phyloP scores from a whole-genome alignment of 1,284 basidiomycete genomes.

The Ganoderma meredithae region DNA sequence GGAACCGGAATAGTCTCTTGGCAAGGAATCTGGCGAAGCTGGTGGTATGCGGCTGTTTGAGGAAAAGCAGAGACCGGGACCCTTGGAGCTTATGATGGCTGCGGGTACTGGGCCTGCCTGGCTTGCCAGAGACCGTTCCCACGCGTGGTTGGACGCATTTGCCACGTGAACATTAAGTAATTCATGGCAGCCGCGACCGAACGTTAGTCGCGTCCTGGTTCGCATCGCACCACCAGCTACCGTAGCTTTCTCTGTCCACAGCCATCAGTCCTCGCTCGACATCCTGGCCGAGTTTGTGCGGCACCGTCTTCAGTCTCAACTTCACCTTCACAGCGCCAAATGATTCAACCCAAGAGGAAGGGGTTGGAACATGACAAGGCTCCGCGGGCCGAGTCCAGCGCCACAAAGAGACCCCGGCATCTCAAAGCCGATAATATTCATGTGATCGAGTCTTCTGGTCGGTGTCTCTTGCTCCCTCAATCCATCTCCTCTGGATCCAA shows the following conservation, averaged over 20 bases:
- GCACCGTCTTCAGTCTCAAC: constrained; percentile 30
- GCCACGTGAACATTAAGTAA: constrained; percentile 35
- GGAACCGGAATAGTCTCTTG: too few species aligned
- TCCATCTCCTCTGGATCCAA: constrained; percentile 48
- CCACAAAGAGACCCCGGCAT: constrained; percentile 47
- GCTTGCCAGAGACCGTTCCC: neutral
- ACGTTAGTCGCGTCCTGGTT: constrained; percentile 51
- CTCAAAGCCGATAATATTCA: constrained; percentile 43
- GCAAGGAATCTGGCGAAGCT: too few species aligned
- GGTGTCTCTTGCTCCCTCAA: constrained; percentile 26
- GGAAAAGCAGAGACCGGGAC: too few species aligned
- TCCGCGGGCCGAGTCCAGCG: constrained; percentile 43
- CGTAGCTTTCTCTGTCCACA: constrained; percentile 22
- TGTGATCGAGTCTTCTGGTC: constrained; percentile 42
- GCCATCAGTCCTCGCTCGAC: neutral
- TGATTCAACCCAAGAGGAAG: constrained; percentile 39
- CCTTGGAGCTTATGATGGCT: neutral
- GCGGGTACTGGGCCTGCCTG: neutral
- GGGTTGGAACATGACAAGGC: constrained; percentile 46
- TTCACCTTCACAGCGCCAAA: constrained; percentile 36
- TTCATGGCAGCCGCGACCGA: constrained; percentile 51
- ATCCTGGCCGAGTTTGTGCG: neutral
- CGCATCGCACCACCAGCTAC: constrained; percentile 55
- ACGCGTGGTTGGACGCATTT: constrained; percentile 15
- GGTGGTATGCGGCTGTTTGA: too few species aligned